Base-by-base conservation (phyloP, 192 early-diverging fungal species). In the Backusella tuberculispora region DNA sequence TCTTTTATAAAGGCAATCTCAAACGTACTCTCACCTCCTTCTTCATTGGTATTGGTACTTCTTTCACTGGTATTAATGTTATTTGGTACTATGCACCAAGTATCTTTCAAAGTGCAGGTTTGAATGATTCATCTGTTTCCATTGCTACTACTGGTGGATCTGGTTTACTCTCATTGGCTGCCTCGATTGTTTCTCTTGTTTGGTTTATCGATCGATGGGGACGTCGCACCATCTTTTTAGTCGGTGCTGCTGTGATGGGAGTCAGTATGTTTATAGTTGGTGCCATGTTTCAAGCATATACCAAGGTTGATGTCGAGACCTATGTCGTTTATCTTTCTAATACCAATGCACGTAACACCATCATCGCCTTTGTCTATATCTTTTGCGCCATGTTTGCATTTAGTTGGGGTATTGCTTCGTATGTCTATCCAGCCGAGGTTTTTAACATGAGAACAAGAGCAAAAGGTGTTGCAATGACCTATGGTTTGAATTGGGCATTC, bases 141-240 rank as follows among this genome's bases (percentile, higher is more conserved):
- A 24, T 84, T 14, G 78, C 79, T 10, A 73, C 83, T 24, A 82
- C 74, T 0, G 81, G 83, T 17, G 73, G 70, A 1, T 66, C 72
- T 26, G 63, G 74, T 43, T 45, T 80, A 12, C 53, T 82, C 15
- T 38, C 60, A 0, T 69, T 84, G 7, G 37, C 76, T 0, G 45
- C 69, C 1, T 80, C 77, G 19, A 2, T 83, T 29, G 43, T 77
- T 3, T 64, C 81, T 4, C 90, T 97, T 63, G 5, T 44, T 17
- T 69, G 37, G 13, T 81, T 75, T 46, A 85, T 98, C 63, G 96
- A 97, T 56, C 81, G 81, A 10, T 85, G 92, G 81, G 96, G 96
- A 26, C 92, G 96, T 34, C 82, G 90, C 15, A 87, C 87, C 68
- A 88, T 95, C 1, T 84, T 97, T 6, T 68, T 95, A 40, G 82